Percentiles rank a stretch among this genome's conserved stretches.
Evolutionary conservation across 257 asterid species (phyloP).

Genomic region (Solanum gandarillasii): DNA sequence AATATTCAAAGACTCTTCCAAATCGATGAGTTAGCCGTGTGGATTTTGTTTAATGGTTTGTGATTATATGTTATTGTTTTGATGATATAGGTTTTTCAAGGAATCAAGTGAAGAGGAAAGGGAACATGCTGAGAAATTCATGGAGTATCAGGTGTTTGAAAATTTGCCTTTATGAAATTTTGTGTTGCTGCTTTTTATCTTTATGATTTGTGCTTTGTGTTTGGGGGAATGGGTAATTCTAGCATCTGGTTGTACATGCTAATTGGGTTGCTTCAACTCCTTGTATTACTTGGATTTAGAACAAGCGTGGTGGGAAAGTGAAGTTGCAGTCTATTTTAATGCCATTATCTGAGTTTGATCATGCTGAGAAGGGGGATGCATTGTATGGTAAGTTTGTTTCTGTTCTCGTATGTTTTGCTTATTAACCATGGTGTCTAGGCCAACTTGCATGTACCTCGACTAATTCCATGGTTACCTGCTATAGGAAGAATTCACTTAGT

Average conservation of each 20-base stretch:
- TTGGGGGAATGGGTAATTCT: neutral
- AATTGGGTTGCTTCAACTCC: neutral
- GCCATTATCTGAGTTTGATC: constrained; percentile 12
- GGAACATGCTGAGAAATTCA: constrained; percentile 50
- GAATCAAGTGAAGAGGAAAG: constrained; percentile 54
- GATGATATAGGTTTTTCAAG: constrained; percentile 37
- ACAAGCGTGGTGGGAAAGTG: constrained; percentile 23
- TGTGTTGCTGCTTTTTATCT: neutral
- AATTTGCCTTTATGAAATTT: neutral
- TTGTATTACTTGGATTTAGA: constrained; percentile 3
- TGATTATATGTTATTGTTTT: neutral
- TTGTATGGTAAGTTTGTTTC: constrained; percentile 5
- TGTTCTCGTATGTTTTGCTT: neutral
- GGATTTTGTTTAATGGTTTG: neutral
- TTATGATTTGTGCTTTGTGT: neutral
- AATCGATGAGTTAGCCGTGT: neutral
- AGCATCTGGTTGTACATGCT: neutral
- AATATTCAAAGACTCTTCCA: neutral
- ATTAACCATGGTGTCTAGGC: neutral
- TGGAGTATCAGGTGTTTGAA: constrained; percentile 51
- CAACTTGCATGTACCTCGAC: neutral
- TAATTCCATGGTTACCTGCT: neutral
- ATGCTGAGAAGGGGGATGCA: constrained; percentile 17
- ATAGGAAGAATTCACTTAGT: neutral
- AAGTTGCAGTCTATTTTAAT: constrained; percentile 7